Percentiles rank a stretch among this genome's conserved stretches.
Conservation (phyloP, 75 land plant genomes). For the Cupressus sempervirens region DNA sequence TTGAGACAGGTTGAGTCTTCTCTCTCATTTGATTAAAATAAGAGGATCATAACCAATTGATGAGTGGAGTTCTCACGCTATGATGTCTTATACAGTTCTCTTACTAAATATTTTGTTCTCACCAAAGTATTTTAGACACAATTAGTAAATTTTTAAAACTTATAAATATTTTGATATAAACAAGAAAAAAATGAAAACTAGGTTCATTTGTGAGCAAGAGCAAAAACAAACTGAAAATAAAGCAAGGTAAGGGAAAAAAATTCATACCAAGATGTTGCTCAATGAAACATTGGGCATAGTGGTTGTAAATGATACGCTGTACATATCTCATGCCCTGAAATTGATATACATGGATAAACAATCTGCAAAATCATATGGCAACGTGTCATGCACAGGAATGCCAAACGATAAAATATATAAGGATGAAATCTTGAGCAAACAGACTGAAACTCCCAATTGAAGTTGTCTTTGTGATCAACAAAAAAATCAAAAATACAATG, state of each 20-base stretch:
- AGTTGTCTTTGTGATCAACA: neutral
- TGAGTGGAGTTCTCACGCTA: neutral
- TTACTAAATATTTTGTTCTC: neutral
- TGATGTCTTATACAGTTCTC: neutral
- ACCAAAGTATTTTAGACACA: neutral
- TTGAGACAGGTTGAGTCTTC: neutral
- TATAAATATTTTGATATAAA: neutral
- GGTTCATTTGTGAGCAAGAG: neutral
- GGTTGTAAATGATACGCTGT: neutral
- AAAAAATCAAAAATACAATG: neutral
- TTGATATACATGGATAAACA: neutral
- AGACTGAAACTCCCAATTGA: neutral
- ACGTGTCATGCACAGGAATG: neutral
- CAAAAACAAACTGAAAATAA: neutral
- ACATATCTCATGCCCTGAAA: slow-evolving; percentile 5
- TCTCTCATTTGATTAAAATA: neutral
- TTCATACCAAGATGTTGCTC: slow-evolving; percentile 1
- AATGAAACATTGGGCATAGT: neutral
- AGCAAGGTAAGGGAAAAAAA: neutral
- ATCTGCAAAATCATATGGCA: neutral
- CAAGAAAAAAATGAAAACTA: neutral
- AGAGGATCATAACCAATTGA: neutral
- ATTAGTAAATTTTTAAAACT: neutral
- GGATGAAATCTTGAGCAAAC: neutral
- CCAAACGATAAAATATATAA: neutral